Evolutionary conservation across 1,139 yeast species (phyloP), one percentile per base, ranked within the genome.

Genomic region (Arxiozyma bovina): DNA sequence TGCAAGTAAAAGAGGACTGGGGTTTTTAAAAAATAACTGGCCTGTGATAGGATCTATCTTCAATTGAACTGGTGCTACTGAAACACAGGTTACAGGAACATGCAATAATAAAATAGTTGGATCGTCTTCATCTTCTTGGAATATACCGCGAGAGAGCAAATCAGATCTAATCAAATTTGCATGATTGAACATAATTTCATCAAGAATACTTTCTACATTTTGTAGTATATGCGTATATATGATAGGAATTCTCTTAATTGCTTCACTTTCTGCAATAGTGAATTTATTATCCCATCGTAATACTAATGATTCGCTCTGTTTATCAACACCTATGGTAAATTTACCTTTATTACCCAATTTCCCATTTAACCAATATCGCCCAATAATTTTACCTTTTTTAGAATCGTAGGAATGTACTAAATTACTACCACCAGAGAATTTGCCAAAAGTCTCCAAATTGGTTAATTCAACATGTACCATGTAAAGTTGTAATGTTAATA

Each of bases 401-500:
- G 87, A 78, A 58, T 80, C 81, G 64, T 85, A 86, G 41, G 78
- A 76, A 67, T 85, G 90, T 51, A 81, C 80, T 53, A 91, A 69
- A 55, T 81, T 81, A 18, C 85, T 82, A 18, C 85, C 82, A 51
- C 83, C 78, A 85, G 95, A 87, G 49, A 80, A 74, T 41, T 84
- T 81, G 17, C 70, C 70, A 55, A 73, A 71, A 46, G 64, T 70
- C 54, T 78, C 74, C 56, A 86, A 70, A 23, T 76, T 78, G 41
- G 77, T 74, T 53, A 90, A 70, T 63, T 87, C 93, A 47, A 80
- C 75, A 57, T 87, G 83, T 21, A 90, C 74, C 55, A 85, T 73
- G 60, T 86, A 82, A 38, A 91, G 74, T 66, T 88, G 88, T 71
- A 86, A 84, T 30, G 88, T 82, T 40, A 84, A 78, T 15, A 93